Conservation (phyloP, 164 flowering plant genomes). For the Chloranthus sessilifolius region DNA sequence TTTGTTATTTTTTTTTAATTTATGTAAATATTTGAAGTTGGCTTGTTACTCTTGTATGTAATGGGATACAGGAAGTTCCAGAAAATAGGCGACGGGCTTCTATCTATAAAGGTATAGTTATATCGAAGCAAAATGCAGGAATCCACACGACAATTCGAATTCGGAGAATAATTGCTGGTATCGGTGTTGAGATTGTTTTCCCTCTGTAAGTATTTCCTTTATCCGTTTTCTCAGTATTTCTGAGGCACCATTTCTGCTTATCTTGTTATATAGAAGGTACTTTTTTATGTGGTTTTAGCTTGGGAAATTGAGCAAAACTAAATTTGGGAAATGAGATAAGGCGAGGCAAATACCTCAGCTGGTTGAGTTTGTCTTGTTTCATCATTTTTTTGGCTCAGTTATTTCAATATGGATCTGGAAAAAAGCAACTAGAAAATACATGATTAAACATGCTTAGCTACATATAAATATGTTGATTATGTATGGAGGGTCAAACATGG, state of each 20-base stretch:
- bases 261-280: background rate
- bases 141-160: constrained; percentile 89
- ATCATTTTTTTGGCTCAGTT: too few relatives aligned
- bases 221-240: background rate
- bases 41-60: too few relatives aligned
- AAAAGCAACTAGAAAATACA: too few relatives aligned
- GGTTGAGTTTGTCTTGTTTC: too few relatives aligned
- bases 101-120: constrained; percentile 81
- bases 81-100: constrained; percentile 67
- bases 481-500: too few relatives aligned
- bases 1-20: constrained; percentile 7
- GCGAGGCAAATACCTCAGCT: too few relatives aligned
- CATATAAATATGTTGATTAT: too few relatives aligned
- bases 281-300: background rate
- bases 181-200: constrained; percentile 93
- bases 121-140: constrained; percentile 91
- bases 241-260: background rate
- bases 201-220: constrained; percentile 62
- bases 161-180: constrained; percentile 84
- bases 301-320: too few relatives aligned
- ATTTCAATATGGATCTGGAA: too few relatives aligned
- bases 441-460: too few relatives aligned
- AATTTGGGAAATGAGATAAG: too few relatives aligned
- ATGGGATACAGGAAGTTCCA: constrained; percentile 69
- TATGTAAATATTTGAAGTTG: too few relatives aligned